phyloP scores from a whole-genome alignment of 78 protist species.

The Chrysochromulina tobinii region DNA sequence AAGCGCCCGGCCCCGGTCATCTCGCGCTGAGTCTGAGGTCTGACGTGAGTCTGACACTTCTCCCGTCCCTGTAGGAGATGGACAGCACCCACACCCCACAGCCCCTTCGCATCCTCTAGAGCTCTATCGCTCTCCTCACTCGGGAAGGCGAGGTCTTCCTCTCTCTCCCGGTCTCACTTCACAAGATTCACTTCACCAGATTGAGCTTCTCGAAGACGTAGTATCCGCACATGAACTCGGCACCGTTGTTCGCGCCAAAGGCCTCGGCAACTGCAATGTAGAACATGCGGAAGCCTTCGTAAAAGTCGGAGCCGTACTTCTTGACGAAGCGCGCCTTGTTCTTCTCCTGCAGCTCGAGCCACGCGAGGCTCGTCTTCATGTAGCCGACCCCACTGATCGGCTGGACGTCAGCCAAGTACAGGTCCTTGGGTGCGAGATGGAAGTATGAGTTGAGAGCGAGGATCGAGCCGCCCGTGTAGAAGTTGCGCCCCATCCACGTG shows the following conservation, averaged over 20 bases:
- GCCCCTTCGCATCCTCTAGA: no score
- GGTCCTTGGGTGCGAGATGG: neutral
- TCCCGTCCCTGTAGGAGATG: no score
- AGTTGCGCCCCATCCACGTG: constrained; percentile 1
- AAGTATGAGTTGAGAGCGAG: neutral
- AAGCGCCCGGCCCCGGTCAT: no score
- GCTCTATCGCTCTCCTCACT: no score
- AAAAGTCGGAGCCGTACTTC: neutral
- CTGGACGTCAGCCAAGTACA: neutral
- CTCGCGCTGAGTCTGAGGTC: no score
- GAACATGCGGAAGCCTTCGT: constrained; percentile 16
- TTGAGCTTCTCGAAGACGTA: neutral
- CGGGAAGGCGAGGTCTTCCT: no score
- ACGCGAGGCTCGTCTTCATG: neutral
- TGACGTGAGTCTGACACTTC: no score
- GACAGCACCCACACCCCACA: no score
- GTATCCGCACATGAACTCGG: neutral
- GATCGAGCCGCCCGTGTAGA: neutral
- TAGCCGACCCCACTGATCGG: neutral
- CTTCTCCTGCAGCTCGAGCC: neutral
- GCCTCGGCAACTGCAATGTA: neutral
- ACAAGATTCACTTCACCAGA: no score
- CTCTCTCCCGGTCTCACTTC: no score
- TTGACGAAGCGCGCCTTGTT: neutral
- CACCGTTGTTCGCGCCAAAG: neutral